These are phyloP conservation scores for Tetracentron sinense DNA, from an alignment of 164 flowering plant genomes.

Conservation along the genomic window DNA sequence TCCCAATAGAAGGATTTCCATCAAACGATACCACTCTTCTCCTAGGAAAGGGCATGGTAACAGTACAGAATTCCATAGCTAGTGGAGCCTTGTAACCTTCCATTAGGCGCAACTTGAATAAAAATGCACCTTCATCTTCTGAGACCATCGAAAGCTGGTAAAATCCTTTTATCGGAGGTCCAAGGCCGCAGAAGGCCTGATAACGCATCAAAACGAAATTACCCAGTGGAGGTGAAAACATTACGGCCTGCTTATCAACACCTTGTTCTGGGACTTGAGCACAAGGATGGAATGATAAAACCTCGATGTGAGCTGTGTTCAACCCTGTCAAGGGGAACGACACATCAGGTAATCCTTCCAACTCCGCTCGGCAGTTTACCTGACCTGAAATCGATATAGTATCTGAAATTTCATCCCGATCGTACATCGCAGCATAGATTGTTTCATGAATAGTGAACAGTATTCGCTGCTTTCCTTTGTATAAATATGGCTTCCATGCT, in stretches of 20 bases:
- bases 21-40: constrained; percentile 77
- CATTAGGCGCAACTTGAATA: constrained; percentile 79
- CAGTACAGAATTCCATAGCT: constrained; percentile 80
- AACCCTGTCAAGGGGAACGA: constrained; percentile 79
- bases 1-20: constrained; percentile 94
- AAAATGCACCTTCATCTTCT: constrained; percentile 97
- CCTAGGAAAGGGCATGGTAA: constrained; percentile 91
- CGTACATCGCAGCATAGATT: constrained; percentile 88
- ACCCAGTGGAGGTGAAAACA: constrained; percentile 93
- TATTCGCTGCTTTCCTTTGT: constrained; percentile 84
- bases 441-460: constrained; percentile 73
- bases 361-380: constrained; percentile 91
- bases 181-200: constrained; percentile 61
- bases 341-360: constrained; percentile 96
- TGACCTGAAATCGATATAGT: constrained; percentile 77
- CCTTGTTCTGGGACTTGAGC: constrained; percentile 92
- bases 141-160: constrained; percentile 99
- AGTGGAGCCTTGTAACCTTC: constrained; percentile 84
- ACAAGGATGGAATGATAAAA: constrained; percentile 89
- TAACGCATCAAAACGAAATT: constrained; percentile 87
- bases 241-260: constrained; percentile 76
- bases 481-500: constrained; percentile 97
- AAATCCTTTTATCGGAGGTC: constrained; percentile 95
- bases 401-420: constrained; percentile 96
- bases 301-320: constrained; percentile 56